Evolutionary conservation across 179 eudicot genomes (phyloP).

Genomic region (Sideroxylon spinosum): DNA sequence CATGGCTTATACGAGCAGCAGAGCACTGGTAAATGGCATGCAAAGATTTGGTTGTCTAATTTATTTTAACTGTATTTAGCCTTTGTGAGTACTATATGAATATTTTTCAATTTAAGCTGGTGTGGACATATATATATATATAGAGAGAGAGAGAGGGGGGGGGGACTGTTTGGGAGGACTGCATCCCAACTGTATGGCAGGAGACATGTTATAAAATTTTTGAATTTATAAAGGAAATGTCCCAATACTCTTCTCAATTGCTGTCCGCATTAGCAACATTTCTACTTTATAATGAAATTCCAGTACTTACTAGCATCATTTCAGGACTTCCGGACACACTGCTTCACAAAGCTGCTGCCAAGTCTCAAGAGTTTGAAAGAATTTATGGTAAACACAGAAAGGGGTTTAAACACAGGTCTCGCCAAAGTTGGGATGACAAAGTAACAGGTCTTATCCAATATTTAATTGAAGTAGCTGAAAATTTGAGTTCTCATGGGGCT

Average conservation of each 20-base stretch:
- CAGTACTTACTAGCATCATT: constrained; percentile 16
- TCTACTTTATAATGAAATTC: neutral
- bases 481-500: constrained; percentile 15
- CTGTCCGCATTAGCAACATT: neutral
- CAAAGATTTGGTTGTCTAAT: neutral
- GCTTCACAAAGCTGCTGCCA: constrained; percentile 64
- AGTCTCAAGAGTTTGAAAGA: constrained; percentile 80
- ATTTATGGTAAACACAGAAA: constrained; percentile 45
- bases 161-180: neutral
- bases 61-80: neutral
- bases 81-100: neutral
- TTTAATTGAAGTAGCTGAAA: constrained; percentile 26
- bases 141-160: neutral
- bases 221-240: neutral
- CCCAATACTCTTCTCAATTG: neutral
- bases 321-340: constrained; percentile 82
- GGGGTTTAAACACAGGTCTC: constrained; percentile 16
- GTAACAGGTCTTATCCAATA: constrained; percentile 28
- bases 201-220: neutral
- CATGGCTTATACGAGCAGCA: neutral
- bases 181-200: neutral
- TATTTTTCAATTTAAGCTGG: constrained; percentile 4
- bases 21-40: neutral
- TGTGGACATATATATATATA: neutral
- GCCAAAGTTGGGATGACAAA: constrained; percentile 30